A percentile compares a stretch with the other conserved stretches of the same genome.
Conservation (phyloP, 179 eudicot species). For the Kewa caespitosa region DNA sequence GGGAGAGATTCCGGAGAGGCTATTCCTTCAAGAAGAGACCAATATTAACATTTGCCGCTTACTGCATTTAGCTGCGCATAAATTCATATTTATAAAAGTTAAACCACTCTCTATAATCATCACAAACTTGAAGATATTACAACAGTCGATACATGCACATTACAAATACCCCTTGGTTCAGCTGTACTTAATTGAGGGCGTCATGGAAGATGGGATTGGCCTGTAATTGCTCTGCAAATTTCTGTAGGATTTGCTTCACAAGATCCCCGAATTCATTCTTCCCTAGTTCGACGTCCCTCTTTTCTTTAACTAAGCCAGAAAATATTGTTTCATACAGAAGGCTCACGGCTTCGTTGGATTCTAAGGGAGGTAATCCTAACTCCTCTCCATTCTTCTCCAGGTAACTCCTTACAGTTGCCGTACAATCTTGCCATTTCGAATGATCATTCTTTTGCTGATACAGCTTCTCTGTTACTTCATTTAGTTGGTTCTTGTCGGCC, state of each 20-base stretch:
- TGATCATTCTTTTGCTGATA: slow-evolving; percentile 20
- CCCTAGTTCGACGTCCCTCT: slow-evolving; percentile 22
- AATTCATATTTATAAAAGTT: too few species aligned
- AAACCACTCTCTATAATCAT: background rate
- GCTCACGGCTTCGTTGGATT: slow-evolving; percentile 43
- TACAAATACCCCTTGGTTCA: background rate
- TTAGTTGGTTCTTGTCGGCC: slow-evolving; percentile 39
- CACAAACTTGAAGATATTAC: too few species aligned
- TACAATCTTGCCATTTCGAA: slow-evolving; percentile 25
- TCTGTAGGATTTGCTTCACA: slow-evolving; percentile 49
- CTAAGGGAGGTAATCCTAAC: slow-evolving; percentile 49
- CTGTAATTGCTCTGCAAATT: slow-evolving; percentile 52
- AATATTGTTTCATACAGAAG: slow-evolving; percentile 51
- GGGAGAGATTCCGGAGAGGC: background rate
- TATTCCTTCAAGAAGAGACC: background rate
- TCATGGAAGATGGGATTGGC: slow-evolving; percentile 54
- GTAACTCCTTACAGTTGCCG: slow-evolving; percentile 35
- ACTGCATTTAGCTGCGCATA: background rate
- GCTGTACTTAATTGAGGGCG: slow-evolving; percentile 25
- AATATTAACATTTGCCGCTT: background rate
- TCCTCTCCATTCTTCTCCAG: slow-evolving; percentile 43
- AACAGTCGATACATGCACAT: slow-evolving; percentile 7
- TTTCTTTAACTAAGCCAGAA: slow-evolving; percentile 29
- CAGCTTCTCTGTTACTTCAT: slow-evolving; percentile 40
- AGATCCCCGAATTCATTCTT: slow-evolving; percentile 34